phyloP scores from a whole-genome alignment of 139 green algal genomes.

The Chlamydomonas eustigma region DNA sequence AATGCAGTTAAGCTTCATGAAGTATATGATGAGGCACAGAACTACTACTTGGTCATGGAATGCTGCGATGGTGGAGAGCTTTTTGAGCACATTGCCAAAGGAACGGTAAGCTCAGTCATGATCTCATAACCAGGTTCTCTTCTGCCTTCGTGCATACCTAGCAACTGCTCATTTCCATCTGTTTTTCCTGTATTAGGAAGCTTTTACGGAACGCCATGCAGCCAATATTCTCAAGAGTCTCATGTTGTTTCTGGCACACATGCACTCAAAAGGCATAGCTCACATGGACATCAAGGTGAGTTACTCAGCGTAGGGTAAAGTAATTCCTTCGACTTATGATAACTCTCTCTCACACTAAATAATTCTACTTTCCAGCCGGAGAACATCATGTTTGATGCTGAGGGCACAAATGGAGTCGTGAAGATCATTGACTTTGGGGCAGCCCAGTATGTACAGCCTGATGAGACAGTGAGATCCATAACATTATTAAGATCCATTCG shows the following conservation, averaged over 20 bases:
- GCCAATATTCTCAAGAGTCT: slow-evolving; percentile 40
- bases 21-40: slow-evolving; percentile 39
- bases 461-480: slow-evolving; percentile 29
- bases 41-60: slow-evolving; percentile 57
- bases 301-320: no score
- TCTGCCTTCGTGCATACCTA: no score
- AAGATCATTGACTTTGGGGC: slow-evolving; percentile 50
- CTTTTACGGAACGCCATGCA: slow-evolving; percentile 48
- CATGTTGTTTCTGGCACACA: slow-evolving; percentile 66
- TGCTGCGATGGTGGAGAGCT: slow-evolving; percentile 50
- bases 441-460: slow-evolving; percentile 24
- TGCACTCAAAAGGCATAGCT: slow-evolving; percentile 72
- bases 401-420: slow-evolving; percentile 39
- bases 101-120: no score
- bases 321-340: no score
- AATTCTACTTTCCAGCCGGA: no score
- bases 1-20: slow-evolving; percentile 48
- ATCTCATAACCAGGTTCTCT: no score
- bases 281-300: slow-evolving; percentile 83
- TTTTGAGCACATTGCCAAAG: slow-evolving; percentile 56
- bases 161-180: no score
- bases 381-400: slow-evolving; percentile 82
- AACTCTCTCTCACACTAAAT: no score
- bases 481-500: no score
- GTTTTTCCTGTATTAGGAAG: slow-evolving; percentile 13